Conservation (phyloP, 164 flowering plant genomes). For the grape (Vitis vinifera) region DNA sequence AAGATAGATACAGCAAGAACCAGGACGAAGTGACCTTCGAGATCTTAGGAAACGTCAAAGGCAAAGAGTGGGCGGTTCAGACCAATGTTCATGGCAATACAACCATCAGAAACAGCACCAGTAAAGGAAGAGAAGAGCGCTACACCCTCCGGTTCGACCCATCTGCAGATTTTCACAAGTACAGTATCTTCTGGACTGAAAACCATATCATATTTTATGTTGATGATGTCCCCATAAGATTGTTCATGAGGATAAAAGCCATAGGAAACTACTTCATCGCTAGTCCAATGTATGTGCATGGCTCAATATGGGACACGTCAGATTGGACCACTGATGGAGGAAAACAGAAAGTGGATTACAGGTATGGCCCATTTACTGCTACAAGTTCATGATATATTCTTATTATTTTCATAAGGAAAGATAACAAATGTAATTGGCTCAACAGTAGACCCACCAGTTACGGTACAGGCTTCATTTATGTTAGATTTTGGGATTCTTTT, state of each 20-base stretch:
- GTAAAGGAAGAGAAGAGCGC: constrained; percentile 68
- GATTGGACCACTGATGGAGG: constrained; percentile 75
- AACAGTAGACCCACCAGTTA: constrained; percentile 55
- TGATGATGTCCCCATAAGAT: constrained; percentile 59
- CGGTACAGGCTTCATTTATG: constrained; percentile 60
- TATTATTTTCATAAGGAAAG: constrained; percentile 37
- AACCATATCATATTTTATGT: constrained; percentile 54
- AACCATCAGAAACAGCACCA: constrained; percentile 31
- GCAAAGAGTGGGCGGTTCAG: constrained; percentile 66
- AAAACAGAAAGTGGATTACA: constrained; percentile 35
- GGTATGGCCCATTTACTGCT: constrained; percentile 46
- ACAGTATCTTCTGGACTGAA: constrained; percentile 66
- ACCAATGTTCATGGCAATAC: constrained; percentile 74
- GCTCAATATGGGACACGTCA: constrained; percentile 53
- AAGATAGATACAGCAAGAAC: constrained; percentile 52
- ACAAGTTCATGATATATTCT: constrained; percentile 42
- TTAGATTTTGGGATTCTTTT: constrained; percentile 47
- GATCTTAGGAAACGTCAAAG: constrained; percentile 61
- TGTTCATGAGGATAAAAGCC: constrained; percentile 20
- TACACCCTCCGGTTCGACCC: constrained; percentile 77
- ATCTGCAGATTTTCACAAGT: constrained; percentile 60
- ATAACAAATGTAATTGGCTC: constrained; percentile 62
- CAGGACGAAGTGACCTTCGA: constrained; percentile 75
- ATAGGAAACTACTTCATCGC: constrained; percentile 48
- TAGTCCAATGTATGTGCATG: constrained; percentile 36